phyloP scores from a whole-genome alignment of 225 moss, liverwort and hornwort genomes.

The Polytrichum commune region DNA sequence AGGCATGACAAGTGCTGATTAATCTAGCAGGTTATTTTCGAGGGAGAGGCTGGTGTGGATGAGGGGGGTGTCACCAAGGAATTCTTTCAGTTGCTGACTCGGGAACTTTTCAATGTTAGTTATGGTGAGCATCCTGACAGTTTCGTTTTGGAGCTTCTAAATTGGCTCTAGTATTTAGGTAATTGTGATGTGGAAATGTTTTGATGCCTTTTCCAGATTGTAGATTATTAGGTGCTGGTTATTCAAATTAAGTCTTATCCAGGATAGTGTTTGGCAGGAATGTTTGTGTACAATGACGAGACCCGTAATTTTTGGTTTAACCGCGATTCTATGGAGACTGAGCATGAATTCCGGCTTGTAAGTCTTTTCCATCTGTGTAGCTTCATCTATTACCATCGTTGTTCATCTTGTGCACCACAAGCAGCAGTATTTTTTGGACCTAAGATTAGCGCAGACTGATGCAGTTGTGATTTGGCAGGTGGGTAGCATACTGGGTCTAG shows the following conservation, averaged over 20 bases:
- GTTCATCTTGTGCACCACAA: not conserved
- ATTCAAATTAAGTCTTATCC: not conserved
- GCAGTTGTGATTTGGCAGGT: slow-evolving; percentile 36
- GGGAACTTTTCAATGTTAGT: slow-evolving; percentile 69
- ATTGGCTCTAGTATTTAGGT: too few relatives aligned
- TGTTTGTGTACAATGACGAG: slow-evolving; percentile 69
- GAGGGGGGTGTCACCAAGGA: slow-evolving; percentile 80
- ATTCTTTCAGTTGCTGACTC: slow-evolving; percentile 65
- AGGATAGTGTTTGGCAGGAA: slow-evolving; percentile 34
- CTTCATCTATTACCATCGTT: not conserved
- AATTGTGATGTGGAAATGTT: too few relatives aligned
- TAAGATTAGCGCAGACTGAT: slow-evolving; percentile 5
- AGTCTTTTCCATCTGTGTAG: not conserved
- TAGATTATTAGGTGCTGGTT: not conserved
- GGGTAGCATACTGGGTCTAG: slow-evolving; percentile 66
- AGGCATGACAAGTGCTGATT: not conserved
- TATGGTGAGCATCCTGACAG: slow-evolving; percentile 45
- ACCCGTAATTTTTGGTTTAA: slow-evolving; percentile 72
- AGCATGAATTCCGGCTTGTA: slow-evolving; percentile 74
- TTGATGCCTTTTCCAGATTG: not conserved
- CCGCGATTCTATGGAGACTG: slow-evolving; percentile 59
- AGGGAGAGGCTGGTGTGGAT: slow-evolving; percentile 77
- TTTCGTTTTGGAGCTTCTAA: too few relatives aligned
- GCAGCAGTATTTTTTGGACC: not conserved
- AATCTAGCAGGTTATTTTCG: slow-evolving; percentile 52